Base-by-base conservation (phyloP, 768 basidiomycete genomes). In the Neoboletus brunneissimus region DNA sequence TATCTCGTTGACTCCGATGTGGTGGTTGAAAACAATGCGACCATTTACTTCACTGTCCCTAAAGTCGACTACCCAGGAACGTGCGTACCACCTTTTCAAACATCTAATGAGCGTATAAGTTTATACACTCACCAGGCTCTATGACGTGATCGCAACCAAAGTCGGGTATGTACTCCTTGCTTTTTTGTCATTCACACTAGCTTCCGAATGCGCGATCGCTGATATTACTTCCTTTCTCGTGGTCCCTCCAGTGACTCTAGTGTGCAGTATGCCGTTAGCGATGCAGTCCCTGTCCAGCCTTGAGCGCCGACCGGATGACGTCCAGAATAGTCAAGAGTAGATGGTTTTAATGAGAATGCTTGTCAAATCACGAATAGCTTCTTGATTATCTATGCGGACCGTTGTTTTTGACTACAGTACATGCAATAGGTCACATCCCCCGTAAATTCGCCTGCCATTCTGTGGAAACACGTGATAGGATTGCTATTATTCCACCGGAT, bases 1-100 rank as follows among this genome's bases (percentile, higher is more conserved):
- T n/a, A n/a, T n/a, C n/a, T n/a, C n/a, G n/a, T n/a, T n/a, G n/a
- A n/a, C n/a, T n/a, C n/a, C n/a, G 1, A 7, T 4, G 46, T 4
- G 13, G 2, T 4, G 5, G 9, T 27, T 10, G n/a, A n/a, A n/a
- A 1, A 4, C 5, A 5, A 2, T 25, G 0, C 16, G 1, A 18
- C 4, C 8, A 2, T 18, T 25, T 2, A 5, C 18, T 1, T n/a
- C 0, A 0, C 0, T 0, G 2, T 45, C 23, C 44, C 25, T 27
- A 5, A 11, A n/a, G 44, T 29, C 25, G 0, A 4, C 7, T 2
- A 25, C 8, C 25, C 43, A 25, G 8, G 9, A 0, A 0, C 0
- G 46, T 47, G 3, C 13, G 46, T 47, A 20, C 2, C 20, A 13
- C 46, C 9, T 16, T 5, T 22, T 32, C 4, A 20, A 9, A 31